A percentile compares a stretch with the other conserved stretches of the same genome.
Conservation (phyloP, 2,329 filamentous ascomycete genomes). For the Dothistroma pini region DNA sequence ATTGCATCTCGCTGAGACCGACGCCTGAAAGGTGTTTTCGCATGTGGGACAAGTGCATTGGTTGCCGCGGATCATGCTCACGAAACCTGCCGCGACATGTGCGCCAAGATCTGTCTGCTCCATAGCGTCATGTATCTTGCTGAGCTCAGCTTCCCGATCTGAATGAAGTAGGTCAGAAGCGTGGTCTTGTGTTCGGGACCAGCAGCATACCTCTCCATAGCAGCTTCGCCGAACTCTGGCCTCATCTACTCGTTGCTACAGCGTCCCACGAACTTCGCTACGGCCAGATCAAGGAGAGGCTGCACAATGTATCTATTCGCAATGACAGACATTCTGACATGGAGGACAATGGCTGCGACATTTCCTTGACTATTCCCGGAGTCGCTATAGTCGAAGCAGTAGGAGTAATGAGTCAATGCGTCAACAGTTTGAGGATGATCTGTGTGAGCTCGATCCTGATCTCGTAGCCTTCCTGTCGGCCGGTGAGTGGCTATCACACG, state of each 20-base stretch:
- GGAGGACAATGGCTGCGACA: not conserved
- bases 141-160: not conserved
- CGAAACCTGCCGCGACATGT: not conserved
- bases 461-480: not conserved
- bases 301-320: not conserved
- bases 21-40: not conserved
- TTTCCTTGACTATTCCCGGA: not conserved
- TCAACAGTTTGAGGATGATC: not conserved
- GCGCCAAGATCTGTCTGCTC: not conserved
- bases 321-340: not conserved
- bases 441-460: not conserved
- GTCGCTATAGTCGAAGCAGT: not conserved
- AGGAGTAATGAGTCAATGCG: not conserved
- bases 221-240: not conserved
- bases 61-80: not conserved
- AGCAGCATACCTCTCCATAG: not conserved
- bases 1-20: not conserved
- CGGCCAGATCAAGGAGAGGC: not conserved
- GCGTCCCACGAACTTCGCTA: not conserved
- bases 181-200: not conserved
- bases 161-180: not conserved
- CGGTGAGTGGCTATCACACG: not conserved
- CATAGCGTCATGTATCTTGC: not conserved
- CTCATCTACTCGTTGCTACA: not conserved
- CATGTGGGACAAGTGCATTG: too few relatives aligned